phyloP scores from a whole-genome alignment of 164 flowering plant genomes.

The Warburgia ugandensis region DNA sequence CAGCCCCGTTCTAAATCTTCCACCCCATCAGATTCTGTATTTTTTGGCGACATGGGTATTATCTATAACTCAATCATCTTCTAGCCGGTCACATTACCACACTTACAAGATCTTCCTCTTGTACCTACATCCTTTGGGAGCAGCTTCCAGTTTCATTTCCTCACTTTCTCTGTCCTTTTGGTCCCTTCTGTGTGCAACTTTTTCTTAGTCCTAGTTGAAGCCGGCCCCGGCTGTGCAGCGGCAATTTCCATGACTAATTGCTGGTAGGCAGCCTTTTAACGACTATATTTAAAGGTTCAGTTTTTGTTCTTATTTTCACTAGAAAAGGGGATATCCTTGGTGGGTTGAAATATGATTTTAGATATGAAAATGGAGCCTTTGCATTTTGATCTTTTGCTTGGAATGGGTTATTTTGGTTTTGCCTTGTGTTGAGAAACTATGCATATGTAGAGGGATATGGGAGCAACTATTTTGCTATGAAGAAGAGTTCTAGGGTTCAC shows the following conservation, averaged over 20 bases:
- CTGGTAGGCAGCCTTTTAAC: constrained; percentile 63
- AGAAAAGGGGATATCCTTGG: constrained; percentile 44
- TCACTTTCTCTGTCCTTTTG: constrained; percentile 72
- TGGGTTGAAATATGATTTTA: constrained; percentile 49
- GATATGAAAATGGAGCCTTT: constrained; percentile 55
- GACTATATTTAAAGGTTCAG: constrained; percentile 75
- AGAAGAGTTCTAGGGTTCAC: constrained; percentile 34
- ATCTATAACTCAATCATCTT: no score
- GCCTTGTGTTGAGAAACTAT: constrained; percentile 55
- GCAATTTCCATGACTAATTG: constrained; percentile 33
- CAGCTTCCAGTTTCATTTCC: constrained; percentile 85
- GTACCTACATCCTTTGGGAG: constrained; percentile 78
- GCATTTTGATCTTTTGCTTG: constrained; percentile 39
- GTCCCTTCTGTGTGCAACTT: constrained; percentile 56
- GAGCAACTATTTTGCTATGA: constrained; percentile 13
- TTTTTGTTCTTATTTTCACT: constrained; percentile 55
- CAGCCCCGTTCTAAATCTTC: no score
- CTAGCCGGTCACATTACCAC: constrained; percentile 24
- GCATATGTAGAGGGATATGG: constrained; percentile 36
- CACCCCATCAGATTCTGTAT: no score
- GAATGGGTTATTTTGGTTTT: constrained; percentile 59
- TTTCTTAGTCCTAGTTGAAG: constrained; percentile 56
- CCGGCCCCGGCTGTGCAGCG: constrained; percentile 42
- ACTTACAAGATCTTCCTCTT: constrained; percentile 63
- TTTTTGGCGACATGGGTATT: no score